Conservation (phyloP, 2,329 filamentous ascomycete genomes). For the Hymenoscyphus repandus region DNA sequence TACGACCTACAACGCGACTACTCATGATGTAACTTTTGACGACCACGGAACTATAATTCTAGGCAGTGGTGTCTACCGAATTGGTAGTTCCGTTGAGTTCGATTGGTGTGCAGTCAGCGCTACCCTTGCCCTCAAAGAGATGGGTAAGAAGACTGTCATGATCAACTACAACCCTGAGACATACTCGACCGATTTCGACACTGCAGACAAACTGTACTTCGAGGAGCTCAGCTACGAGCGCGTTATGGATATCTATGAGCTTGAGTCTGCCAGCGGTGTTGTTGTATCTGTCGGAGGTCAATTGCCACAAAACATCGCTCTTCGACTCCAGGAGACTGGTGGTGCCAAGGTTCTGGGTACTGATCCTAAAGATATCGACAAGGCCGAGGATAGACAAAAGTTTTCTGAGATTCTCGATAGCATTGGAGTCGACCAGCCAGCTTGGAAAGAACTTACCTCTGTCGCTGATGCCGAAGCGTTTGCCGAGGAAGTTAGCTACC, state of each 20-base stretch:
- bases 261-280: slow-evolving; percentile 78
- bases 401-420: slow-evolving; percentile 97
- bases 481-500: slow-evolving; percentile 80
- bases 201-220: slow-evolving; percentile 89
- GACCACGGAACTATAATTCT: slow-evolving; percentile 87
- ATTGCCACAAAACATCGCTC: slow-evolving; percentile 93
- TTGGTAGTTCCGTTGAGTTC: slow-evolving; percentile 96
- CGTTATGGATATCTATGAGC: slow-evolving; percentile 98
- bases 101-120: slow-evolving; percentile 97
- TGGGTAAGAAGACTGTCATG: slow-evolving; percentile 97
- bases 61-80: slow-evolving; percentile 93
- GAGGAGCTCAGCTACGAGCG: slow-evolving; percentile 95
- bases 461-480: slow-evolving; percentile 84
- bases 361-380: slow-evolving; percentile 90
- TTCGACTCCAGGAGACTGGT: slow-evolving; percentile 86
- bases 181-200: slow-evolving; percentile 77
- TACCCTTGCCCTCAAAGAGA: slow-evolving; percentile 72
- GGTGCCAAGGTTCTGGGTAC: slow-evolving; percentile 89
- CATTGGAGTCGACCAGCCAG: slow-evolving; percentile 93
- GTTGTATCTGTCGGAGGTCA: slow-evolving; percentile 96
- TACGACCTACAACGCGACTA: slow-evolving; percentile 94
- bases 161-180: slow-evolving; percentile 72
- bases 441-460: slow-evolving; percentile 95
- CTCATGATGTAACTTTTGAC: slow-evolving; percentile 89
- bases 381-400: slow-evolving; percentile 95